Conservation (phyloP, 23 red algal genomes). For the Gracilaria gracilis region DNA sequence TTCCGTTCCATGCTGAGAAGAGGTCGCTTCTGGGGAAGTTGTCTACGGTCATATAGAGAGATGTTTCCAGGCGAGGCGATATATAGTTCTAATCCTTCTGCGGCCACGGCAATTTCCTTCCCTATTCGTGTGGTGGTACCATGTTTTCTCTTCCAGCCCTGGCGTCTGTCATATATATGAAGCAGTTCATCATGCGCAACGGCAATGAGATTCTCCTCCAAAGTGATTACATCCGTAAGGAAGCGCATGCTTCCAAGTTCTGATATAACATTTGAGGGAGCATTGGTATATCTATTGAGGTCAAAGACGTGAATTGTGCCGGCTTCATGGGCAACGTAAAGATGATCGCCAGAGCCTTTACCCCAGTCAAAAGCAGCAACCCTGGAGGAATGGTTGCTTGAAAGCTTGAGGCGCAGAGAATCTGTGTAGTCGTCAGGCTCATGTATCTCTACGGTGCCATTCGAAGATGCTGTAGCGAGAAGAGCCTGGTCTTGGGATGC, state of each 20-base stretch:
- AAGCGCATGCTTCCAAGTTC: neutral
- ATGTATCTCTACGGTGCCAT: conserved; percentile 57
- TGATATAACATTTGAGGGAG: neutral
- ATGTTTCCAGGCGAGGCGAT: conserved; percentile 17
- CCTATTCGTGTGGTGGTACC: neutral
- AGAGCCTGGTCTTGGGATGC: conserved; percentile 50
- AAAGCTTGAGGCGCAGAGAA: conserved; percentile 36
- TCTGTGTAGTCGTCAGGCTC: conserved; percentile 22
- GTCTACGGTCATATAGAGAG: conserved; percentile 15
- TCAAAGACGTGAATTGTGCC: conserved; percentile 31
- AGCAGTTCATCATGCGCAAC: conserved; percentile 15
- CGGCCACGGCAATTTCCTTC: conserved; percentile 20
- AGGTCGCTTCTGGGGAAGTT: neutral
- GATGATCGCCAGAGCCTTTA: neutral
- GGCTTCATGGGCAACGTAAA: conserved; percentile 25
- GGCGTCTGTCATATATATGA: neutral
- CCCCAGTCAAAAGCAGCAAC: neutral
- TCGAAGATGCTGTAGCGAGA: conserved; percentile 24
- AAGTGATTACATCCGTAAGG: neutral
- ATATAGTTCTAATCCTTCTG: neutral
- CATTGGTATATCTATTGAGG: conserved; percentile 5
- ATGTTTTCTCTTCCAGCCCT: neutral
- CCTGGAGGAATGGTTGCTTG: neutral
- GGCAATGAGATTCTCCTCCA: conserved; percentile 12
- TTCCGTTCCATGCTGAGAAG: conserved; percentile 20